A percentile compares a stretch with the other conserved stretches of the same genome.
These are phyloP conservation scores for Tremellales sp. DNA, from an alignment of 1,284 basidiomycete genomes.

Conservation along the genomic window DNA sequence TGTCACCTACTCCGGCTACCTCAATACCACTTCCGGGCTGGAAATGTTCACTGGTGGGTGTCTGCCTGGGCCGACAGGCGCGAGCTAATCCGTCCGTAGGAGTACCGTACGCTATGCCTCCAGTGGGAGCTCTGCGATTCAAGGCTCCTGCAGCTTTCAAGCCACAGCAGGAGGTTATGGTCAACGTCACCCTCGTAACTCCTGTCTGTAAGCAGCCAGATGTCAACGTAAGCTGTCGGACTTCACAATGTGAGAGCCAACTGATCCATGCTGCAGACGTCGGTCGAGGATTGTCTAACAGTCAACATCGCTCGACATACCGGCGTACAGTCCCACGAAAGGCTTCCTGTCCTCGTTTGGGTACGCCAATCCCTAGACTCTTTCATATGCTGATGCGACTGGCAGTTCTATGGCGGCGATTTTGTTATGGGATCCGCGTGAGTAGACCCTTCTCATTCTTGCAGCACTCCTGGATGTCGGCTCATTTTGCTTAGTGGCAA, in stretches of 20 bases:
- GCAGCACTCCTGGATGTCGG: no score
- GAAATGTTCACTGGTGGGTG: not conserved
- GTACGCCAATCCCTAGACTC: not conserved
- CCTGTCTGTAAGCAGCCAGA: not conserved
- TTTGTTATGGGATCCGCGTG: slow-evolving; percentile 8
- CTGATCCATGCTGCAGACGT: not conserved
- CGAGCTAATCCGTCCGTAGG: no score
- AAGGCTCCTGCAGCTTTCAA: slow-evolving; percentile 50
- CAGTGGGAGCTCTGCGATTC: slow-evolving; percentile 11
- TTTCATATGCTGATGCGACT: not conserved
- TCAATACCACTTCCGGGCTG: not conserved
- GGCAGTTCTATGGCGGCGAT: slow-evolving; percentile 26
- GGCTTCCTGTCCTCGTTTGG: slow-evolving; percentile 33
- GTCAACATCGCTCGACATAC: slow-evolving; percentile 17
- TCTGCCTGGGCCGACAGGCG: no score
- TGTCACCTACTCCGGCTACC: not conserved
- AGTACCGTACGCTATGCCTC: slow-evolving; percentile 62
- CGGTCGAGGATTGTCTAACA: slow-evolving; percentile 20
- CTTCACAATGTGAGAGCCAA: not conserved
- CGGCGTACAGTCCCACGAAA: slow-evolving; percentile 13
- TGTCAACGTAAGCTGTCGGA: not conserved
- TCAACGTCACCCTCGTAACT: not conserved
- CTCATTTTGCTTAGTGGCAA: slow-evolving; percentile 11
- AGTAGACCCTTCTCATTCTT: not conserved
- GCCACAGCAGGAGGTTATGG: slow-evolving; percentile 17